Evolutionary conservation across 495 filamentous ascomycete genomes (phyloP).

Genomic region (Hypoxylon cercidicola): DNA sequence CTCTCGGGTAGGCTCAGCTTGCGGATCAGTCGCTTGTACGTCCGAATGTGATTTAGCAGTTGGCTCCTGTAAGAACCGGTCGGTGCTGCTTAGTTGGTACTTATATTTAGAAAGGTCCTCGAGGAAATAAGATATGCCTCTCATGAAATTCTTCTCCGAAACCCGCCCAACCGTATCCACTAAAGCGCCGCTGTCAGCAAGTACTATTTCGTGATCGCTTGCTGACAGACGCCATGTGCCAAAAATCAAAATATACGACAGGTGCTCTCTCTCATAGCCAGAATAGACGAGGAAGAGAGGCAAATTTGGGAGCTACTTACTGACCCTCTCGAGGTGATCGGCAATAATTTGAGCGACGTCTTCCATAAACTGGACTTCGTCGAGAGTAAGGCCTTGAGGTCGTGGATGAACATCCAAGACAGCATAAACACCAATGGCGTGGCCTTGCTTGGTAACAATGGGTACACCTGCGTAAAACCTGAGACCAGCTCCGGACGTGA

Average conservation of each 20-base stretch:
- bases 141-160: conserved; percentile 40
- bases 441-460: conserved; percentile 71
- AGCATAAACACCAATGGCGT: conserved; percentile 78
- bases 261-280: conserved; percentile 66
- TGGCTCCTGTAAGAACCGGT: conserved; percentile 19
- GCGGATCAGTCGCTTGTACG: conserved; percentile 19
- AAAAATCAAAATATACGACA: conserved; percentile 33
- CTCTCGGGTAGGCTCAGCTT: conserved; percentile 16
- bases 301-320: conserved; percentile 25
- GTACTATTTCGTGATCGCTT: conserved; percentile 2
- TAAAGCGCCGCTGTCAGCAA: conserved; percentile 11
- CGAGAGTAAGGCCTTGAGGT: conserved; percentile 49
- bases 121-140: conserved; percentile 40
- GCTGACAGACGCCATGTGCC: not conserved
- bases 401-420: conserved; percentile 69
- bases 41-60: conserved; percentile 12
- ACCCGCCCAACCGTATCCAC: conserved; percentile 40
- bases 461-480: conserved; percentile 74
- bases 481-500: conserved; percentile 29
- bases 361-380: conserved; percentile 55
- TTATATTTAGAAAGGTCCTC: conserved; percentile 43
- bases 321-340: conserved; percentile 66
- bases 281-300: conserved; percentile 18
- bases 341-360: conserved; percentile 67
- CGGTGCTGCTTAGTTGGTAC: conserved; percentile 34